Conservation (phyloP, 768 basidiomycete genomes). For the Pleurotus djamor region DNA sequence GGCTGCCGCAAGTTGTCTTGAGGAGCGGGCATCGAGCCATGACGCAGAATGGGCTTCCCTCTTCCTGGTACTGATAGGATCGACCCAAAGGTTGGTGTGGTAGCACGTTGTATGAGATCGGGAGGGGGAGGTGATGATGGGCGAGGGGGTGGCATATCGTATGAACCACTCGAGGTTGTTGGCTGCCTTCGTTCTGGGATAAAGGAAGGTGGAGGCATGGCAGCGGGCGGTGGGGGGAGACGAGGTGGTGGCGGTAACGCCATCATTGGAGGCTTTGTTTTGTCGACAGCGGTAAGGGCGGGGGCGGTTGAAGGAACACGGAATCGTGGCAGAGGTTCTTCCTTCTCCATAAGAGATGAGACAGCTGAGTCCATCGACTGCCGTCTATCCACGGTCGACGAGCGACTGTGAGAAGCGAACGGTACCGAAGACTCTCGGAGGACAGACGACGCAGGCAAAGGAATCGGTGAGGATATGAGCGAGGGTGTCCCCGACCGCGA, state of each 20-base stretch:
- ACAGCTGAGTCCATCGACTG: constrained; percentile 73
- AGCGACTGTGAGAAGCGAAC: constrained; percentile 46
- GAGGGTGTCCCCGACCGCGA: constrained; percentile 34
- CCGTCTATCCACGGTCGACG: constrained; percentile 57
- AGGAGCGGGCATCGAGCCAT: constrained; percentile 74
- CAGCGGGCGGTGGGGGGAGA: constrained; percentile 66
- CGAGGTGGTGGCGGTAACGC: constrained; percentile 77
- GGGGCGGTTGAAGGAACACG: constrained; percentile 56
- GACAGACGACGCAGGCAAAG: constrained; percentile 26
- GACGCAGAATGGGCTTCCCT: constrained; percentile 45
- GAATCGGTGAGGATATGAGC: constrained; percentile 32
- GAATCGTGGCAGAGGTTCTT: constrained; percentile 39
- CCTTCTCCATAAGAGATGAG: constrained; percentile 49
- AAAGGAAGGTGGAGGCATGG: constrained; percentile 74
- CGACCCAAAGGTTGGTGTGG: constrained; percentile 77
- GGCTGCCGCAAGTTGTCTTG: constrained; percentile 64
- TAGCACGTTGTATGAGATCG: constrained; percentile 90
- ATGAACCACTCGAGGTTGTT: constrained; percentile 38
- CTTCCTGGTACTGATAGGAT: constrained; percentile 53
- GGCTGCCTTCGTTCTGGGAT: constrained; percentile 67
- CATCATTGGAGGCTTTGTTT: constrained; percentile 85
- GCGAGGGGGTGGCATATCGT: constrained; percentile 74
- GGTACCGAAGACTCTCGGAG: constrained; percentile 54
- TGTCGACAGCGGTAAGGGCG: constrained; percentile 59
- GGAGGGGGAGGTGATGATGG: constrained; percentile 92